A percentile compares a stretch with the other conserved stretches of the same genome.
phyloP scores from a whole-genome alignment of 2,329 filamentous ascomycete species.

The Colletotrichum sp. region DNA sequence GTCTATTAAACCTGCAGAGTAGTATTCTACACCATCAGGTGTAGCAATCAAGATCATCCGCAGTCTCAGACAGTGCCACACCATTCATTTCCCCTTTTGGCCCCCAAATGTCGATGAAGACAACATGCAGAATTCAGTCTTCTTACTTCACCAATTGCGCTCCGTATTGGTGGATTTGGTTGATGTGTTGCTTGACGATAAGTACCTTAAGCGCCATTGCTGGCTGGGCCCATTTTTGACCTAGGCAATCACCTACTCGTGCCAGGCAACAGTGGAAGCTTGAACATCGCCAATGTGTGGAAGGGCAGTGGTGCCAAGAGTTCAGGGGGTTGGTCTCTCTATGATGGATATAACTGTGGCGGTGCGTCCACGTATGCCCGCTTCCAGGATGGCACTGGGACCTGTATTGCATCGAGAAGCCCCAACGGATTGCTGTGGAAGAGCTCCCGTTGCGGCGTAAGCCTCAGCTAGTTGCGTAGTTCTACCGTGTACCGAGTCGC shows the following conservation, averaged over 20 bases:
- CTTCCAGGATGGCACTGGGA: background rate
- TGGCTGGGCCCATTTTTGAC: background rate
- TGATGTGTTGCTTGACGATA: background rate
- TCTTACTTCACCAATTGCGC: background rate
- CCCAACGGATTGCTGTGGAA: background rate
- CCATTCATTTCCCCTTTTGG: background rate
- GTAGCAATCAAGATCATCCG: background rate
- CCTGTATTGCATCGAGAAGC: background rate
- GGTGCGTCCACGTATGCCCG: background rate
- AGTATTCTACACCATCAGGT: background rate
- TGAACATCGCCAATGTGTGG: background rate
- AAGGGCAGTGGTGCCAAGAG: background rate
- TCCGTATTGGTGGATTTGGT: background rate
- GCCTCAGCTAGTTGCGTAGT: background rate
- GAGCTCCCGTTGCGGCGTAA: background rate
- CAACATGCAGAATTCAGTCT: background rate
- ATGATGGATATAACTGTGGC: background rate
- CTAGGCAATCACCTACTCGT: background rate
- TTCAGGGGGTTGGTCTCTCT: background rate
- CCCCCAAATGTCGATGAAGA: background rate
- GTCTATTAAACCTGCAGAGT: slow-evolving; percentile 22
- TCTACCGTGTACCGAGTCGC: background rate
- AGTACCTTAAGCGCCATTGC: background rate
- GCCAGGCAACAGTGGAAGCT: background rate
- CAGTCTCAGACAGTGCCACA: background rate